These are phyloP conservation scores for Pluteus cervinus DNA, from an alignment of 768 basidiomycete genomes.

Conservation along the genomic window DNA sequence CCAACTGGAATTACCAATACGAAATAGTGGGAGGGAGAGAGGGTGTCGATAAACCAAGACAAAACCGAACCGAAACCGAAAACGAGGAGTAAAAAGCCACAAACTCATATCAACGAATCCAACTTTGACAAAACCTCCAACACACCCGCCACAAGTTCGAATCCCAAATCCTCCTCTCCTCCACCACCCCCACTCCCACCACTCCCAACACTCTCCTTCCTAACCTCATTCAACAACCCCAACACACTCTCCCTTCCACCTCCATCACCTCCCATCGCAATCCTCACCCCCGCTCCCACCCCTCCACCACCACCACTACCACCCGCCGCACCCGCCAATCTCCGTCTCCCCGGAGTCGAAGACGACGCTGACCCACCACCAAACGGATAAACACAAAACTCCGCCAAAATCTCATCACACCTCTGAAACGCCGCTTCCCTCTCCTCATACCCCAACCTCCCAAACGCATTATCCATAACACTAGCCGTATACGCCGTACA, in stretches of 20 bases:
- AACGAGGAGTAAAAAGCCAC: conserved; percentile 1
- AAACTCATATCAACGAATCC: conserved; percentile 68
- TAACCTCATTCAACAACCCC: conserved; percentile 70
- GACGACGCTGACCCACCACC: conserved; percentile 27
- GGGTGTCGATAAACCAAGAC: no score
- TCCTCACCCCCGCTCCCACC: conserved; percentile 49
- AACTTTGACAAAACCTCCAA: conserved; percentile 90
- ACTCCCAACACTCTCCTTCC: conserved; percentile 63
- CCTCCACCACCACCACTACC: conserved; percentile 33
- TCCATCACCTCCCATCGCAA: conserved; percentile 27
- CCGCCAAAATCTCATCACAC: conserved; percentile 90
- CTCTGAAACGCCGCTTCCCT: conserved; percentile 89
- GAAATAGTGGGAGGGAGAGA: no score
- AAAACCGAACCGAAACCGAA: conserved; percentile 1
- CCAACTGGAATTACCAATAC: no score
- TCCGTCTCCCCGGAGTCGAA: conserved; percentile 23
- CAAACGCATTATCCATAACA: conserved; percentile 92
- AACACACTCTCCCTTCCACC: conserved; percentile 58
- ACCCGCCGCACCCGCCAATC: conserved; percentile 23
- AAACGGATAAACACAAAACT: conserved; percentile 90
- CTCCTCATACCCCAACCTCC: conserved; percentile 84
- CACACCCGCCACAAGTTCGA: conserved; percentile 90
- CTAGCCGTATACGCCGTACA: conserved; percentile 93
- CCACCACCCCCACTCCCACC: no score
- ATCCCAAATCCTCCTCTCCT: conserved; percentile 74